These are phyloP conservation scores for Ustilago shanxiensis DNA, from an alignment of 1,284 basidiomycete genomes.

Conservation along the genomic window DNA sequence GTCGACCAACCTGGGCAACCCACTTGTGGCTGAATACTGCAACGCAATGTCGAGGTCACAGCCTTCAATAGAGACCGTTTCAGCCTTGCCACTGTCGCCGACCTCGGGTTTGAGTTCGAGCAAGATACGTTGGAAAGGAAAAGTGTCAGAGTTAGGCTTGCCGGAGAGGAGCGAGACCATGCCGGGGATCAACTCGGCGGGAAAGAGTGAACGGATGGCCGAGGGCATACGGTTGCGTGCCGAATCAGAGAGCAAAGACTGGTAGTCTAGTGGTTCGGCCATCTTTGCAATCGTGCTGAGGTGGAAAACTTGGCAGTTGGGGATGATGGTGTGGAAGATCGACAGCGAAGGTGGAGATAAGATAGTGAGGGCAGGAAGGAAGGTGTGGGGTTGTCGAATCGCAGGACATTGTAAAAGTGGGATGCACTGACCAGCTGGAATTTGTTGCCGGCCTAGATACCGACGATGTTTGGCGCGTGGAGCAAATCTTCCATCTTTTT, in stretches of 20 bases:
- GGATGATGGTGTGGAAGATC: background rate
- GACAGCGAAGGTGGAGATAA: background rate
- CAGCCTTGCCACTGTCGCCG: constrained; percentile 21
- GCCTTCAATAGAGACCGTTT: constrained; percentile 66
- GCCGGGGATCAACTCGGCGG: constrained; percentile 81
- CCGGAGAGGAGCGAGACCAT: constrained; percentile 82
- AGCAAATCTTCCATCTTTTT: too few relatives aligned
- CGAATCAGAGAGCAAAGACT: constrained; percentile 23
- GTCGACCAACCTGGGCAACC: constrained; percentile 76
- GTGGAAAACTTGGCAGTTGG: background rate
- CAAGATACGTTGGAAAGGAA: constrained; percentile 84
- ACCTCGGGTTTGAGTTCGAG: constrained; percentile 72
- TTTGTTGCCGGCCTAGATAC: constrained; percentile 30
- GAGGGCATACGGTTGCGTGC: constrained; percentile 50
- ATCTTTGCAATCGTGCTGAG: background rate
- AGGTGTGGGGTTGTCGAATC: constrained; percentile 25
- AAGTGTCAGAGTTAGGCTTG: constrained; percentile 84
- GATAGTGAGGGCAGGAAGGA: background rate
- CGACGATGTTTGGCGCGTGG: background rate
- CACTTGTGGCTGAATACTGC: constrained; percentile 78
- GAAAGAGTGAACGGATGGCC: constrained; percentile 77
- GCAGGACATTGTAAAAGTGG: background rate
- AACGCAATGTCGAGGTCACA: constrained; percentile 67
- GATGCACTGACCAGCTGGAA: constrained; percentile 28
- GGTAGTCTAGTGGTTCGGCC: constrained; percentile 25